Base-by-base conservation (phyloP, 139 green algal species). In the Coelastrella sp. region DNA sequence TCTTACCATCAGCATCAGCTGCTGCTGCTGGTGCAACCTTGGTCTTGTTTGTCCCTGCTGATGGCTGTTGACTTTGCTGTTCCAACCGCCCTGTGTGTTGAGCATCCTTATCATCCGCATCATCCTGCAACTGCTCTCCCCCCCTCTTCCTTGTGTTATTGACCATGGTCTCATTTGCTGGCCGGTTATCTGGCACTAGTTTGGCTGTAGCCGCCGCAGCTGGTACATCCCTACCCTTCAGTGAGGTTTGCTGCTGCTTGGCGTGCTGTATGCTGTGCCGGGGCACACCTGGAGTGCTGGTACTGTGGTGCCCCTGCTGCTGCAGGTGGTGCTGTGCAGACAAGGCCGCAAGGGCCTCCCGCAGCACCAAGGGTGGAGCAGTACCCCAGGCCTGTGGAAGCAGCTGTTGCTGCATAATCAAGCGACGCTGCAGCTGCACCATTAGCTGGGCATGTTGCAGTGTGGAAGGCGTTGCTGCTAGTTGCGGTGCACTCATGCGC, bases 371-470 rank as follows among this genome's bases (percentile, higher is more conserved):
- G 4, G 27, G 25, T 49, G 84, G 15, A 17, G 84, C 84, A 65
- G 84, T 56, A n/a, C 61, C 82, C 81, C 81, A 86, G 10, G n/a
- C 59, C 59, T 75, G 58, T n/a, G 7, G 79, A 7, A 85, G 12
- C 20, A 24, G 57, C 79, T 85, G 79, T 8, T 19, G 79, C 79
- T 85, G 79, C 4, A 19, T 57, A 61, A 85, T 61, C 57, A 85
- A 15, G 7, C 20, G n/a, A 14, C 24, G 56, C 81, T 86, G 81
- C 60, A 86, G 59, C 60, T 60, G 81, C 59, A 58, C 7, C 22
- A 58, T 59, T 6, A 81, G 19, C 68, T 27, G 10, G 19, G 12
- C 20, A 19, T 8, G n/a, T 82, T 8, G n/a, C 0, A 17, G 14
- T 17, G 78, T 27, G 7, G 57, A 14, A 49, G 49, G 15, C 35